Evolutionary conservation across 805 yeast genomes (phyloP), one percentile per base, ranked within the genome.

Genomic region (Myxozyma geophila): DNA sequence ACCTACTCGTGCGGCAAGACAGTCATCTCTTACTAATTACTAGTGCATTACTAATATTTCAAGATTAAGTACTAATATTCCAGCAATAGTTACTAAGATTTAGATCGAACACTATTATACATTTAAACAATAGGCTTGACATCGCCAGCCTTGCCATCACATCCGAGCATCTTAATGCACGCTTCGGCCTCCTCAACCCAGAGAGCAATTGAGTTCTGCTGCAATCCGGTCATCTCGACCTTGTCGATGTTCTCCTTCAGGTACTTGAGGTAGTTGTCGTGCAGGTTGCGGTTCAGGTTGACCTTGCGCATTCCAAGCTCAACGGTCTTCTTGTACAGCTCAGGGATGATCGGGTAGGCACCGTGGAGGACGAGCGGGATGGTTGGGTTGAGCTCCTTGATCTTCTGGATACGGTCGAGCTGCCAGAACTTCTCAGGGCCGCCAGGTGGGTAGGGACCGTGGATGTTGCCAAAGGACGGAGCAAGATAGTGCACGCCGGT

Each of bases 401-500:
- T 67, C 60, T 65, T 44, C n/a, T 57, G 65, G 46, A 69, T 63
- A 36, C 67, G 57, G 52, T 56, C 77, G 44, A 43, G 68, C 66
- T 67, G 74, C 75, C 65, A 74, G 64, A 28, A 75, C 67, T 54
- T 74, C 67, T 70, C 74, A 2, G 79, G 79, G 1, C 79, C 79
- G 2, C 67, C 63, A 7, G 70, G 70, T 6, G 78, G 78, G 60
- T 77, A 77, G 43, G 73, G 75, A 1, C 80, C 80, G 61, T 77
- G 80, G 56, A 75, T 64, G 64, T 77, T 77, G 8, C 80, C 80
- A 64, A 77, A 72, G 13, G 79, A 75, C 13, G 80, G 80, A 10
- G 79, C 75, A 17, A 77, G 66, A 54, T 70, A 74, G 63, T 76
- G 78, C 41, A 76, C 76, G 8, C 80, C 79, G 6, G 78, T 74